Conservation (phyloP, 345 rosid genomes). For the Ricinus communis region DNA sequence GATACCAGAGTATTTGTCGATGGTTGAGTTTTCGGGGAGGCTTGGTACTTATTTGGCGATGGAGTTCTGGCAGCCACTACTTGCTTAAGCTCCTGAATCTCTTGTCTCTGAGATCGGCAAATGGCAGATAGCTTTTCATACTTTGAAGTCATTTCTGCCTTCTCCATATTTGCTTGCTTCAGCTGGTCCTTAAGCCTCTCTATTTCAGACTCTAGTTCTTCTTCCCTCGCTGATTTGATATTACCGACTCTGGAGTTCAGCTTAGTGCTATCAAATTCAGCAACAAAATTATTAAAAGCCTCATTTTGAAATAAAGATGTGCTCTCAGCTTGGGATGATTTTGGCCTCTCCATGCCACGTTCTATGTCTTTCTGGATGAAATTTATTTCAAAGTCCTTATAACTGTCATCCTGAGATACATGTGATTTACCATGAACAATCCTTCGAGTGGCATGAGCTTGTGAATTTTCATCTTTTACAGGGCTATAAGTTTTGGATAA, state of each 20-base stretch:
- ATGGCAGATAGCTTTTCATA: slow-evolving; percentile 92
- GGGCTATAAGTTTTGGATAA: slow-evolving; percentile 41
- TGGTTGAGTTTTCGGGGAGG: slow-evolving; percentile 43
- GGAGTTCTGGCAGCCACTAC: slow-evolving; percentile 58
- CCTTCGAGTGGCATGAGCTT: slow-evolving; percentile 35
- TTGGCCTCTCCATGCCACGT: slow-evolving; percentile 40
- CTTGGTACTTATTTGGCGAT: slow-evolving; percentile 58
- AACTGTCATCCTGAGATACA: slow-evolving; percentile 36
- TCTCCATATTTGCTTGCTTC: slow-evolving; percentile 69
- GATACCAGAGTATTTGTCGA: slow-evolving; percentile 46
- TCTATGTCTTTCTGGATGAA: slow-evolving; percentile 43
- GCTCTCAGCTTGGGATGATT: slow-evolving; percentile 44
- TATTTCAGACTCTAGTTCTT: slow-evolving; percentile 61
- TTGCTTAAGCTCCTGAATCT: slow-evolving; percentile 94
- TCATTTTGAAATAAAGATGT: slow-evolving; percentile 47
- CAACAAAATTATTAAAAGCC: slow-evolving; percentile 70
- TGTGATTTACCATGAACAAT: slow-evolving; percentile 35
- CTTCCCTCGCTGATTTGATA: slow-evolving; percentile 45
- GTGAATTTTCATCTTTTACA: slow-evolving; percentile 46
- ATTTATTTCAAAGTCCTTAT: slow-evolving; percentile 54
- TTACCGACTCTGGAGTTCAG: slow-evolving; percentile 37
- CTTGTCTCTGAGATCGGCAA: slow-evolving; percentile 94
- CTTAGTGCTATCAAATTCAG: slow-evolving; percentile 79
- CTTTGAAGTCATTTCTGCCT: slow-evolving; percentile 72
- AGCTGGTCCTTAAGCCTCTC: slow-evolving; percentile 73